Conservation (phyloP, 2,329 filamentous ascomycete genomes). For the Aspergillus quadrilineatus region DNA sequence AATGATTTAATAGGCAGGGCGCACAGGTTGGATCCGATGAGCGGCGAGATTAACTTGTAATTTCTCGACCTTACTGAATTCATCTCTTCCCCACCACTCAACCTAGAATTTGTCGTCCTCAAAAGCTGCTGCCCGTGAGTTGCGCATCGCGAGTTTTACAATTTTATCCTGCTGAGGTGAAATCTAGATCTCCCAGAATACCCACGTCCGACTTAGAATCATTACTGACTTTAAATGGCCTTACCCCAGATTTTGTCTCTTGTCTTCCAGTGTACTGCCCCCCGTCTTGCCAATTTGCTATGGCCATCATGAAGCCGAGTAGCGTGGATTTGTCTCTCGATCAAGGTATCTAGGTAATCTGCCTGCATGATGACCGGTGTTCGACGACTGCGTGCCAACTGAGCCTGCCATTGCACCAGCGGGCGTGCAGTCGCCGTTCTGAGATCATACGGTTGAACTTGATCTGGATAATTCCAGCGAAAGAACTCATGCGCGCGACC, state of each 20-base stretch:
- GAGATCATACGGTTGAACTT: conserved; percentile 48
- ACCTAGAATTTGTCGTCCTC: not conserved
- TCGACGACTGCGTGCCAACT: conserved; percentile 24
- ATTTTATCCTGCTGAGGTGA: not conserved
- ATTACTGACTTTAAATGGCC: conserved; percentile 10
- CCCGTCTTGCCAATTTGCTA: conserved; percentile 19
- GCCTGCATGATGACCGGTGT: conserved; percentile 46
- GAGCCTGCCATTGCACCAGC: conserved; percentile 2
- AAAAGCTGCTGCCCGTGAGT: not conserved
- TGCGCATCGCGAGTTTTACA: not conserved
- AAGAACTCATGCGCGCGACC: conserved; percentile 43
- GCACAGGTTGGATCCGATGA: conserved; percentile 5
- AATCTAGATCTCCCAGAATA: not conserved
- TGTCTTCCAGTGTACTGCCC: conserved; percentile 29
- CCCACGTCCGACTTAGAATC: not conserved
- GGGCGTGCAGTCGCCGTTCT: conserved; percentile 32
- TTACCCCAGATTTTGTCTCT: conserved; percentile 13
- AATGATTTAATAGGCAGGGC: conserved; percentile 4
- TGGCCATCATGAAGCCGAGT: conserved; percentile 41
- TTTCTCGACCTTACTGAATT: not conserved
- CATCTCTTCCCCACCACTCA: not conserved
- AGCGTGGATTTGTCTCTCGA: conserved; percentile 40
- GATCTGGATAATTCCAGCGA: conserved; percentile 48
- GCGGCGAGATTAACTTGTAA: conserved; percentile 6
- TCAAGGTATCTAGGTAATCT: conserved; percentile 44